Evolutionary conservation across 2,329 filamentous ascomycete species (phyloP).

Genomic region (Chrysoporthe puriensis): DNA sequence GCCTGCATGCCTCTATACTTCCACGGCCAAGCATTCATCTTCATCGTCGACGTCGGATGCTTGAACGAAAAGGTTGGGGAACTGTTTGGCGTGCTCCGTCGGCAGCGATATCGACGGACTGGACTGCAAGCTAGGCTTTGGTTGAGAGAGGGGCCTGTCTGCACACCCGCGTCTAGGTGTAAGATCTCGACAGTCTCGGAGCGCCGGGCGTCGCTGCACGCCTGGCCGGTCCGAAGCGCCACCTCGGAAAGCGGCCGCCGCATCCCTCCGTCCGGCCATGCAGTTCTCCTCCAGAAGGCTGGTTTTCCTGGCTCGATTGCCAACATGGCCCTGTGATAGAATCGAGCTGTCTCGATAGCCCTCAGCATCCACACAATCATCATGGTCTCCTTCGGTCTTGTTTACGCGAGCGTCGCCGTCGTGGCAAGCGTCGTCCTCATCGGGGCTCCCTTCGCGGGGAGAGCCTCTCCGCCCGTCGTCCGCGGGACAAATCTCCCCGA

Average conservation of each 20-base stretch:
- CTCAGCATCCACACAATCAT: not conserved
- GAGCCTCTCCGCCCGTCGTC: not conserved
- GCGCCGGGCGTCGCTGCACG: not conserved
- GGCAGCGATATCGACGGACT: not conserved
- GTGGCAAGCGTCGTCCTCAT: not conserved
- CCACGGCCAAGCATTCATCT: not conserved
- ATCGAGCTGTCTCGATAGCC: not conserved
- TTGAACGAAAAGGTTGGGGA: not conserved
- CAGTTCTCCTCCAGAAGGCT: not conserved
- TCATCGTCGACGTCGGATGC: not conserved
- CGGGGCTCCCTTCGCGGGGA: not conserved
- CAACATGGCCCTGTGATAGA: not conserved
- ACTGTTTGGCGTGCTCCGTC: not conserved
- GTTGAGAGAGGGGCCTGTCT: not conserved
- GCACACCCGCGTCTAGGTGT: not conserved
- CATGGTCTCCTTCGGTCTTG: not conserved
- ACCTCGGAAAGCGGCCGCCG: not conserved
- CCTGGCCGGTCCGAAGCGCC: not conserved
- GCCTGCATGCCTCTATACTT: not conserved
- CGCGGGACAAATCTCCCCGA: not conserved
- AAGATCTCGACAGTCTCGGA: not conserved
- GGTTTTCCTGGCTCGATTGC: not conserved
- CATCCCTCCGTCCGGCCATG: not conserved
- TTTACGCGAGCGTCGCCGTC: not conserved
- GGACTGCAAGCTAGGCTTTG: not conserved